These are phyloP conservation scores for Colletotrichum kahawae DNA, from an alignment of 2,329 filamentous ascomycete genomes.

Conservation along the genomic window DNA sequence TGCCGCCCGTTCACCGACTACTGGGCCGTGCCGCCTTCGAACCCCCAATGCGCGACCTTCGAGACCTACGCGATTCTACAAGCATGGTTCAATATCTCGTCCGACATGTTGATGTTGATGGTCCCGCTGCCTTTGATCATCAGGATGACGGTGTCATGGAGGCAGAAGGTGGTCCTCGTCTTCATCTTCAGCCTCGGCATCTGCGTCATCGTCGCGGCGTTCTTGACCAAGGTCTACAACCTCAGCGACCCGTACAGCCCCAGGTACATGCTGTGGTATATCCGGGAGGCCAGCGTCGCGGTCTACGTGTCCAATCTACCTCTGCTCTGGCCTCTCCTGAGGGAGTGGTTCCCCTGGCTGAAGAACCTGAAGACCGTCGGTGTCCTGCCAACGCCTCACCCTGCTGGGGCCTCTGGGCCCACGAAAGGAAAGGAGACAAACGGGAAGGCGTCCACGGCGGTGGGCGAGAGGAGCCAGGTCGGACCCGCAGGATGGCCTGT, in stretches of 20 bases:
- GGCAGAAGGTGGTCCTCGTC: constrained; percentile 50
- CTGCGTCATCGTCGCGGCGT: constrained; percentile 48
- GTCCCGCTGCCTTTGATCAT: constrained; percentile 52
- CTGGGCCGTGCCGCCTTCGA: constrained; percentile 51
- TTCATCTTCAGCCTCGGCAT: constrained; percentile 53
- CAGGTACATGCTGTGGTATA: constrained; percentile 56
- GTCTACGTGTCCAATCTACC: constrained; percentile 59
- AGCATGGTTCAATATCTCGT: constrained; percentile 52
- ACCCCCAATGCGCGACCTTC: constrained; percentile 51
- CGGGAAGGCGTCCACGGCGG: not conserved
- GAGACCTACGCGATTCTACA: constrained; percentile 52
- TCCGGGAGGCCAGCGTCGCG: constrained; percentile 56
- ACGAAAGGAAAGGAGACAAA: not conserved
- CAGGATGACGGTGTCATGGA: constrained; percentile 32
- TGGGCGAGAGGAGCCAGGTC: not conserved
- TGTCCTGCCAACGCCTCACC: not conserved
- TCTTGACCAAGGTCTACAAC: constrained; percentile 53
- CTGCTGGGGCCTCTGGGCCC: not conserved
- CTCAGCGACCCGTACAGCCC: constrained; percentile 27
- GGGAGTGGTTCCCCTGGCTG: constrained; percentile 31
- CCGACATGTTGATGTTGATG: constrained; percentile 51
- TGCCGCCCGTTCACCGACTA: constrained; percentile 51
- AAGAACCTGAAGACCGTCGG: not conserved
- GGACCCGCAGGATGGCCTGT: not conserved
- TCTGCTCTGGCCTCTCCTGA: constrained; percentile 56